These are phyloP conservation scores for Lepidium didymum DNA, from an alignment of 345 rosid species.

Conservation along the genomic window DNA sequence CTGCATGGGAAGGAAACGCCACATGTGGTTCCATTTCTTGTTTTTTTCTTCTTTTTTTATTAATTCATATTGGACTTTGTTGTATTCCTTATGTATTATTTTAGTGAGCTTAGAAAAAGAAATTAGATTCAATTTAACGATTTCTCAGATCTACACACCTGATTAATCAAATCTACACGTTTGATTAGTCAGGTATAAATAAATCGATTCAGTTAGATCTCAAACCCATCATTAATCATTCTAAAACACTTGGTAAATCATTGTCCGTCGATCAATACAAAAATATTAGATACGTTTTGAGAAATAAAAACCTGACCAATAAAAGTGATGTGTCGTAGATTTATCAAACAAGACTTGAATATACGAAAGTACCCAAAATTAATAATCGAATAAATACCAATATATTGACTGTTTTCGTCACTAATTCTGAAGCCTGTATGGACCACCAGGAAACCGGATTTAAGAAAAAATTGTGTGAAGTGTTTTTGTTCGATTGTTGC, in stretches of 20 bases:
- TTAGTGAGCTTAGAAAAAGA: not conserved
- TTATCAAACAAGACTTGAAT: not conserved
- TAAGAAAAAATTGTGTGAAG: not conserved
- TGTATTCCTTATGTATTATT: not conserved
- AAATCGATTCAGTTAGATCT: not conserved
- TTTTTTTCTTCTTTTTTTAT: not conserved
- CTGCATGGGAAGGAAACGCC: constrained; percentile 6
- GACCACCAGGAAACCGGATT: not conserved
- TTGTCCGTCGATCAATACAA: too few species aligned
- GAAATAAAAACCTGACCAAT: too few species aligned
- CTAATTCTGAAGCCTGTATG: not conserved
- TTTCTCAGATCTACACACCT: constrained; percentile 11
- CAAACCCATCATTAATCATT: not conserved
- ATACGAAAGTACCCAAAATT: not conserved
- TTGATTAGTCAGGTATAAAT: not conserved
- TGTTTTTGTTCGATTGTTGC: too few species aligned
- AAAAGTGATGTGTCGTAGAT: not conserved
- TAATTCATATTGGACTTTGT: not conserved
- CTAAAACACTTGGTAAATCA: not conserved
- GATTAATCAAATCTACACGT: not conserved
- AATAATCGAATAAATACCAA: not conserved
- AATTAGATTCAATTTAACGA: not conserved
- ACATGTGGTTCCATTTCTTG: not conserved
- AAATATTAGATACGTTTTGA: too few species aligned
- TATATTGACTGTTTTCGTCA: not conserved